phyloP scores from a whole-genome alignment of 306 rosid genomes.

The Rosa chinensis region DNA sequence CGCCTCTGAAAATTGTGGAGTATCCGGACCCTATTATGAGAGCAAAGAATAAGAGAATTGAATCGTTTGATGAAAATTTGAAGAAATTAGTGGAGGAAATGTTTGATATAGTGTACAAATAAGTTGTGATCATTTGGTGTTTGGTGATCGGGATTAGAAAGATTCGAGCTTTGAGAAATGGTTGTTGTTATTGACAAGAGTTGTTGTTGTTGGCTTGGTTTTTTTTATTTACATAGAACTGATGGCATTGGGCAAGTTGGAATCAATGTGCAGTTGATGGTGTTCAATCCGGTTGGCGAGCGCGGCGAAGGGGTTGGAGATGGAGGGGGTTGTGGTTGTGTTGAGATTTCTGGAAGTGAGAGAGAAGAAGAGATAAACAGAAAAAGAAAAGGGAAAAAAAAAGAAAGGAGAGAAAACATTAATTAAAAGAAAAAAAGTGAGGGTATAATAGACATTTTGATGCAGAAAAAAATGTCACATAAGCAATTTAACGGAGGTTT shows the following conservation, averaged over 20 bases:
- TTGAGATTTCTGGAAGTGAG: too few species aligned
- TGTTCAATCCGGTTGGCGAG: constrained; percentile 70
- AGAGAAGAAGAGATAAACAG: too few species aligned
- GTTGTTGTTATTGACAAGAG: constrained; percentile 26
- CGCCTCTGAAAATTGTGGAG: constrained; percentile 64
- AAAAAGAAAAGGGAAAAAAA: too few species aligned
- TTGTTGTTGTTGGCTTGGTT: constrained; percentile 41
- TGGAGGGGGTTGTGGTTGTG: too few species aligned
- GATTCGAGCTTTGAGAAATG: constrained; percentile 4
- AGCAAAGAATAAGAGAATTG: constrained; percentile 68
- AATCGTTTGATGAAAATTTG: constrained; percentile 60
- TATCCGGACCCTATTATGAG: constrained; percentile 83
- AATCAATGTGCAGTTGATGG: constrained; percentile 34
- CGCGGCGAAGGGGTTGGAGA: constrained; percentile 63
- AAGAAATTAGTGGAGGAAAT: constrained; percentile 73
- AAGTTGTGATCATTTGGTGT: constrained; percentile 15
- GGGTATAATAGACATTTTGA: too few species aligned
- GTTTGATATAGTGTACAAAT: constrained; percentile 93
- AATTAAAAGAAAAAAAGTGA: too few species aligned
- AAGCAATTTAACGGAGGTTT: too few species aligned
- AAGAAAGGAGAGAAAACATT: too few species aligned
- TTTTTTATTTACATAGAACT: constrained; percentile 53
- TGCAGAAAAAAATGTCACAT: too few species aligned
- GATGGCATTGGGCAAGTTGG: constrained; percentile 98
- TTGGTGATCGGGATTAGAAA: too few species aligned